phyloP scores from a whole-genome alignment of 2,329 filamentous ascomycete genomes.

The Fusarium luffae region DNA sequence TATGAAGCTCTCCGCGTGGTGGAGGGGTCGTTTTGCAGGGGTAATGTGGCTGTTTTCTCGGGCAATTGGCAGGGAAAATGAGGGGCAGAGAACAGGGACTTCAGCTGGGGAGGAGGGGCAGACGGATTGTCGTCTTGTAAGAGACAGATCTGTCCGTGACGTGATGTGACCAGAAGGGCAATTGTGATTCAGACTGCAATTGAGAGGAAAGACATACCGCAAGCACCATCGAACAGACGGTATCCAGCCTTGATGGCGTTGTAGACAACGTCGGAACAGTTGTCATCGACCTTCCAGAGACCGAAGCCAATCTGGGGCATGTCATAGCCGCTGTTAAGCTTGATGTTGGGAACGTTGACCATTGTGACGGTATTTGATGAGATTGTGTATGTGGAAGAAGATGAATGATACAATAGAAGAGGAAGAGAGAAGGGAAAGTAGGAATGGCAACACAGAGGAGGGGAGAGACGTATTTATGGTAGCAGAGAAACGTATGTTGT shows the following conservation, averaged over 20 bases:
- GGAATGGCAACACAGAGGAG: conserved; percentile 18
- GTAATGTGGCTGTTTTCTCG: conserved; percentile 42
- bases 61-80: conserved; percentile 39
- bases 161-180: conserved; percentile 3
- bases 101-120: conserved; percentile 34
- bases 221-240: conserved; percentile 69
- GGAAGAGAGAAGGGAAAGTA: conserved; percentile 9
- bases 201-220: conserved; percentile 57
- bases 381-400: conserved; percentile 9
- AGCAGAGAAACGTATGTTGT: conserved; percentile 21
- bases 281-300: conserved; percentile 86
- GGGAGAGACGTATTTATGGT: conserved; percentile 37
- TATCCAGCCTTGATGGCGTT: conserved; percentile 75
- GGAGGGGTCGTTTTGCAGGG: conserved; percentile 42
- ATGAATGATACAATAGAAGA: conserved; percentile 3
- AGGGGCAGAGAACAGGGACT: conserved; percentile 25
- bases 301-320: conserved; percentile 83
- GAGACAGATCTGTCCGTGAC: conserved; percentile 5
- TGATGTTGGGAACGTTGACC: conserved; percentile 59
- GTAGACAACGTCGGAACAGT: conserved; percentile 81
- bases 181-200: conserved; percentile 1
- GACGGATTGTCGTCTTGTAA: conserved; percentile 16
- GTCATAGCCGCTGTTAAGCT: conserved; percentile 72
- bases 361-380: conserved; percentile 44
- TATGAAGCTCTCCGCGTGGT: conserved; percentile 28